These are phyloP conservation scores for Yamadazyma jaroonii DNA, from an alignment of 1,139 yeast genomes.

Conservation along the genomic window DNA sequence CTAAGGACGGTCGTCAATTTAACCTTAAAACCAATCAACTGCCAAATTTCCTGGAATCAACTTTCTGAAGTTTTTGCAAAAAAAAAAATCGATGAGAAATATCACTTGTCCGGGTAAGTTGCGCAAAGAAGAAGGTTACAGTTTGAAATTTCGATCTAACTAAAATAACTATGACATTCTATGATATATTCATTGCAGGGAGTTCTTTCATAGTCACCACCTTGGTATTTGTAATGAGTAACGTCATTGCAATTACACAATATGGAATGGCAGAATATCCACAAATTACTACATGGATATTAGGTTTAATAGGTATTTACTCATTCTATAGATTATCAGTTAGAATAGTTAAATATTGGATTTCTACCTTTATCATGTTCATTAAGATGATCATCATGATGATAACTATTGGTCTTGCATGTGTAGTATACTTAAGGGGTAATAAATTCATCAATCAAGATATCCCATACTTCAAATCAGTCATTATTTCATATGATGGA, in stretches of 20 bases:
- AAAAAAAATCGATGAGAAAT: too few species aligned
- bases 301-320: constrained; percentile 10
- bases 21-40: background rate
- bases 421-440: constrained; percentile 20
- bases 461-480: constrained; percentile 11
- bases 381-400: constrained; percentile 19
- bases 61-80: constrained; percentile 6
- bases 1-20: background rate
- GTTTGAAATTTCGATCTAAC: too few species aligned
- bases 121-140: background rate
- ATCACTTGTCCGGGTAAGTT: constrained; percentile 5
- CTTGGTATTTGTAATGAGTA: constrained; percentile 11
- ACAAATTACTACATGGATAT: constrained; percentile 5
- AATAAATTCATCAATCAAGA: constrained; percentile 19
- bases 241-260: constrained; percentile 7
- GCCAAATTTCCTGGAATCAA: constrained; percentile 11
- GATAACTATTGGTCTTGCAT: constrained; percentile 11
- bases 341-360: constrained; percentile 19
- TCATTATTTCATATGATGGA: constrained; percentile 3
- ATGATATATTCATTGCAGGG: background rate
- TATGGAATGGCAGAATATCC: constrained; percentile 11
- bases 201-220: constrained; percentile 6
- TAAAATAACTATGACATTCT: constrained; percentile 1
- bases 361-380: constrained; percentile 19
- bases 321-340: constrained; percentile 9